Evolutionary conservation across 2,329 filamentous ascomycete species (phyloP).

Genomic region (Fusarium praegraminearum): DNA sequence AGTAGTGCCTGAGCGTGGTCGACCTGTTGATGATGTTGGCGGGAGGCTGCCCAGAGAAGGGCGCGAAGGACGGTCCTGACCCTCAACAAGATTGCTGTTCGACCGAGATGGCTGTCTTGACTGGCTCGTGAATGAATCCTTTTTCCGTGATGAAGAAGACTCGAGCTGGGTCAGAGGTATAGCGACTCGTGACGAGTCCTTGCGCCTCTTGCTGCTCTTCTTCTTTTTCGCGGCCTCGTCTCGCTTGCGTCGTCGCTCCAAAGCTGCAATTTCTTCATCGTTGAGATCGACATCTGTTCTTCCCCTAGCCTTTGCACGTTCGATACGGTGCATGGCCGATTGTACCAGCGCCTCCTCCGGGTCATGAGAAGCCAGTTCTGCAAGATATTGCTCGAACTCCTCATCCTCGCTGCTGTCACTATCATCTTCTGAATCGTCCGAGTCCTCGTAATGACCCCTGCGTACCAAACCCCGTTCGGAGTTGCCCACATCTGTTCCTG

Average conservation of each 20-base stretch:
- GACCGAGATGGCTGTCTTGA: slow-evolving; percentile 56
- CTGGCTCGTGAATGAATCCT: slow-evolving; percentile 50
- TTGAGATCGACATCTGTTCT: slow-evolving; percentile 83
- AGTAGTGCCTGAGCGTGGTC: slow-evolving; percentile 57
- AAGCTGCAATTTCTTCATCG: slow-evolving; percentile 81
- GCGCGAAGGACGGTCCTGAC: slow-evolving; percentile 53
- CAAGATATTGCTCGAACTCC: slow-evolving; percentile 63
- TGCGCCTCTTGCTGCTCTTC: slow-evolving; percentile 55
- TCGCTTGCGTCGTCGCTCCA: slow-evolving; percentile 76
- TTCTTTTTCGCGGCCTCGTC: slow-evolving; percentile 55
- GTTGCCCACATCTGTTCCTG: slow-evolving; percentile 68
- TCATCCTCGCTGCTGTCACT: slow-evolving; percentile 53
- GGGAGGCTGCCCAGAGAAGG: slow-evolving; percentile 66
- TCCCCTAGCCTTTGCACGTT: slow-evolving; percentile 79
- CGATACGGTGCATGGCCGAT: slow-evolving; percentile 82
- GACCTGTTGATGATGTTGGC: slow-evolving; percentile 57
- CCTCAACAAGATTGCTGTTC: slow-evolving; percentile 52
- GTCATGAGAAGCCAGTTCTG: slow-evolving; percentile 69
- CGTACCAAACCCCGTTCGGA: slow-evolving; percentile 54
- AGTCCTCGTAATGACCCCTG: slow-evolving; percentile 52
- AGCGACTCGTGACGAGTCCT: slow-evolving; percentile 61
- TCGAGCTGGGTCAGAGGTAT: slow-evolving; percentile 67
- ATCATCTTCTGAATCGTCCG: slow-evolving; percentile 50
- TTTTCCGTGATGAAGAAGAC: slow-evolving; percentile 56
- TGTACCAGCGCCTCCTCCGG: slow-evolving; percentile 82